A percentile compares a stretch with the other conserved stretches of the same genome.
These are phyloP conservation scores for Fusarium cyanostomum DNA, from an alignment of 2,329 filamentous ascomycete genomes.

Conservation along the genomic window DNA sequence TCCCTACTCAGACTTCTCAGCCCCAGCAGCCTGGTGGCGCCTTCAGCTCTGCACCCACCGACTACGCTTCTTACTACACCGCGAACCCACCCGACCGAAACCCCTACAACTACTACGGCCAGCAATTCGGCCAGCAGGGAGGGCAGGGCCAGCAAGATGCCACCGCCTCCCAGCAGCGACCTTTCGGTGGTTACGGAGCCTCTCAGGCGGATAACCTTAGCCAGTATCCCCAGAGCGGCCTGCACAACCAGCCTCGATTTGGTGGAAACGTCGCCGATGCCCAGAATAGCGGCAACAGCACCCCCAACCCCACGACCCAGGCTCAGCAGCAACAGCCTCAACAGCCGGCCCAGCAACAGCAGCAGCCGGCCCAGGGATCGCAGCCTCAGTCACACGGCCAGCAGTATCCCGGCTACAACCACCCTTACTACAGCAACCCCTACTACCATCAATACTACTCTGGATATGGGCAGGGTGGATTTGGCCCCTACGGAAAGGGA, in stretches of 20 bases:
- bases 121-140: slow-evolving; percentile 66
- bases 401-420: slow-evolving; percentile 62
- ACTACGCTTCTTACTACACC: slow-evolving; percentile 88
- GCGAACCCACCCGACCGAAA: slow-evolving; percentile 76
- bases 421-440: slow-evolving; percentile 70
- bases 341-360: slow-evolving; percentile 58
- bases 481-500: slow-evolving; percentile 64
- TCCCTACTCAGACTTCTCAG: slow-evolving; percentile 67
- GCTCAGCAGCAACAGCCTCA: slow-evolving; percentile 59
- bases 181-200: slow-evolving; percentile 78
- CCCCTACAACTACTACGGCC: slow-evolving; percentile 82
- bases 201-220: slow-evolving; percentile 70
- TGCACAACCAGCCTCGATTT: slow-evolving; percentile 67
- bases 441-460: slow-evolving; percentile 71
- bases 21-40: slow-evolving; percentile 69
- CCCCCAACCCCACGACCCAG: slow-evolving; percentile 79
- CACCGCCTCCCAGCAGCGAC: slow-evolving; percentile 74
- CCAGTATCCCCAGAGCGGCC: slow-evolving; percentile 79
- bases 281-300: slow-evolving; percentile 89
- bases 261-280: slow-evolving; percentile 68
- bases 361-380: slow-evolving; percentile 53
- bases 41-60: slow-evolving; percentile 78
- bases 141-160: slow-evolving; percentile 78
- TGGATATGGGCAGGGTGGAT: slow-evolving; percentile 63
- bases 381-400: slow-evolving; percentile 58